These are phyloP conservation scores for Hansenula lynferdii DNA, from an alignment of 1,139 yeast species.

Conservation along the genomic window DNA sequence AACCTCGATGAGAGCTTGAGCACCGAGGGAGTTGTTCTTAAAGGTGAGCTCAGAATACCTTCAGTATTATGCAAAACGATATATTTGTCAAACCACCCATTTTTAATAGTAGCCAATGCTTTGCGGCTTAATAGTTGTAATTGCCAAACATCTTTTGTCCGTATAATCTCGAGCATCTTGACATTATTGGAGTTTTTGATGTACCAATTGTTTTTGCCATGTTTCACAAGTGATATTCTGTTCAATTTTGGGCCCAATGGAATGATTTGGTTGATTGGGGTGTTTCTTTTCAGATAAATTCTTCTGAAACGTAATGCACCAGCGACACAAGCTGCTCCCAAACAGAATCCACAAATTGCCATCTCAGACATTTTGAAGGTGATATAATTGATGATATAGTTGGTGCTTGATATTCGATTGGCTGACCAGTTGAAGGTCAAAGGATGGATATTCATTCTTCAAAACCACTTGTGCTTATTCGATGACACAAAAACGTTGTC, in stretches of 20 bases:
- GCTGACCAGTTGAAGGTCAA: too few relatives aligned
- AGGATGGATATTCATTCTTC: too few relatives aligned
- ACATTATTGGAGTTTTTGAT: neutral
- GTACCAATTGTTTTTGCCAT: neutral
- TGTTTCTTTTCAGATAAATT: neutral
- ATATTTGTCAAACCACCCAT: constrained; percentile 11
- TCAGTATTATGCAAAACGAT: constrained; percentile 10
- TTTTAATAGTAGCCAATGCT: constrained; percentile 12
- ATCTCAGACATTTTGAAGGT: neutral
- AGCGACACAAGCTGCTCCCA: neutral
- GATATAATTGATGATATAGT: too few relatives aligned
- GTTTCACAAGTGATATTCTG: neutral
- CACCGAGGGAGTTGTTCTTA: constrained; percentile 16
- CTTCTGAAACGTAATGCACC: neutral
- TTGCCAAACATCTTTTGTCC: constrained; percentile 12
- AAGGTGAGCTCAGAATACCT: constrained; percentile 7
- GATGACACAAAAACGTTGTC: neutral
- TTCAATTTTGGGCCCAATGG: neutral
- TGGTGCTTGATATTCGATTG: too few relatives aligned
- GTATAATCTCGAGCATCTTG: constrained; percentile 2
- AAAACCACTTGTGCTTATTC: too few relatives aligned
- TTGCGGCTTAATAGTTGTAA: constrained; percentile 6
- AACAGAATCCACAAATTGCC: neutral
- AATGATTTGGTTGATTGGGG: neutral
- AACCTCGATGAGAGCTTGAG: constrained; percentile 10